phyloP scores from a whole-genome alignment of 1,284 basidiomycete species.

The Leccinum griseonigrum region DNA sequence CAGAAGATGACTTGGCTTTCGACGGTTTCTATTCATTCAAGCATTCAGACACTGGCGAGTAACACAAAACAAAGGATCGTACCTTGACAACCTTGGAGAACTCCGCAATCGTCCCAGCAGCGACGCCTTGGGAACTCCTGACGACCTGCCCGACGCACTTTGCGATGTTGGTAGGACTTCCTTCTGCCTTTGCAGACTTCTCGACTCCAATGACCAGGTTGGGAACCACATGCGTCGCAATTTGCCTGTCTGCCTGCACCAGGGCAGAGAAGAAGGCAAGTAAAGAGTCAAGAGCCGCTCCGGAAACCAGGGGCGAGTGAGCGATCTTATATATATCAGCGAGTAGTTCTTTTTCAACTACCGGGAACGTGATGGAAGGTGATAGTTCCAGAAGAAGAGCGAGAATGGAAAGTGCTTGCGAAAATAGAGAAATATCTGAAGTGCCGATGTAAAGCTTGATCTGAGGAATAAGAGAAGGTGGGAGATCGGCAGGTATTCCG shows the following conservation, averaged over 20 bases:
- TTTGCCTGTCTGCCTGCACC: slow-evolving; percentile 80
- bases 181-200: slow-evolving; percentile 54
- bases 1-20: slow-evolving; percentile 63
- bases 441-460: slow-evolving; percentile 73
- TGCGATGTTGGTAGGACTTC: slow-evolving; percentile 69
- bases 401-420: slow-evolving; percentile 70
- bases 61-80: slow-evolving; percentile 4
- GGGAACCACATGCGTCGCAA: slow-evolving; percentile 73
- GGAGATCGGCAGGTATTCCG: slow-evolving; percentile 60
- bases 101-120: slow-evolving; percentile 77
- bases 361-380: slow-evolving; percentile 63
- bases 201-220: slow-evolving; percentile 63
- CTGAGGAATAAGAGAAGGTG: slow-evolving; percentile 65
- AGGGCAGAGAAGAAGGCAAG: slow-evolving; percentile 79
- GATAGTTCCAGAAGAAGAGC: slow-evolving; percentile 70
- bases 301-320: slow-evolving; percentile 75
- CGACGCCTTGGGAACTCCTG: slow-evolving; percentile 61
- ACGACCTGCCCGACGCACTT: slow-evolving; percentile 83
- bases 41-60: slow-evolving; percentile 1
- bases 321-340: slow-evolving; percentile 69
- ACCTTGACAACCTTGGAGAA: slow-evolving; percentile 81
- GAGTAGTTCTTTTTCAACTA: slow-evolving; percentile 71
- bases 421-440: slow-evolving; percentile 74
- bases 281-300: slow-evolving; percentile 75
- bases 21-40: slow-evolving; percentile 46